Conservation (phyloP, 257 asterid species). For the Solanum tacnaense region DNA sequence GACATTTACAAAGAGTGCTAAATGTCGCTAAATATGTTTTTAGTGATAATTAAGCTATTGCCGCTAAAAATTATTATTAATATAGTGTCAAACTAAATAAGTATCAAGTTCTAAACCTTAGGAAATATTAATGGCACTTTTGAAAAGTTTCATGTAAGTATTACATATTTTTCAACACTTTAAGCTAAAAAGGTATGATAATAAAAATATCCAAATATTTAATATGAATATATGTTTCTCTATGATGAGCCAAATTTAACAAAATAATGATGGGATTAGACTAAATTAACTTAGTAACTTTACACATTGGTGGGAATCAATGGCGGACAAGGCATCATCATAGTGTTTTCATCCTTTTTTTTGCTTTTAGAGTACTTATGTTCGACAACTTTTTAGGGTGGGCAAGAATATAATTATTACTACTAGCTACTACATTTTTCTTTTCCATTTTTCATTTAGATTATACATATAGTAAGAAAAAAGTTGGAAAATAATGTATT, state of each 20-base stretch:
- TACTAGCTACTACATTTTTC: neutral
- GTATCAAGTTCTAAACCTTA: neutral
- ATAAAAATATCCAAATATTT: neutral
- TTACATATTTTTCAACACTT: neutral
- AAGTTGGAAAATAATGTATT: neutral
- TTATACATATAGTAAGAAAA: neutral
- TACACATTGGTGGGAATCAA: conserved; percentile 12
- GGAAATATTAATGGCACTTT: neutral
- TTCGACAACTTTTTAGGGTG: conserved; percentile 12
- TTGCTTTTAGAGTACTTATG: conserved; percentile 13
- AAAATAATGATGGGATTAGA: neutral
- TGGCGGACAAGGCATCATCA: conserved; percentile 63
- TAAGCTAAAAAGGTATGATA: neutral
- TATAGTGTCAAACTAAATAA: neutral
- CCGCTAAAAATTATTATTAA: neutral
- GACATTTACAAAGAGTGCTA: too few species aligned
- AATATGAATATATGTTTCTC: neutral
- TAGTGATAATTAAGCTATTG: too few species aligned
- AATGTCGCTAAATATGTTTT: too few species aligned
- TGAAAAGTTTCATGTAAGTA: neutral
- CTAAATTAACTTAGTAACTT: neutral
- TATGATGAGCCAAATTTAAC: neutral
- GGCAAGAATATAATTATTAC: conserved; percentile 6
- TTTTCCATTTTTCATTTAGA: neutral
- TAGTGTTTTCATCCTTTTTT: conserved; percentile 24